Evolutionary conservation across 2,329 filamentous ascomycete species (phyloP).

Genomic region (Ambrosiella cleistominuta): DNA sequence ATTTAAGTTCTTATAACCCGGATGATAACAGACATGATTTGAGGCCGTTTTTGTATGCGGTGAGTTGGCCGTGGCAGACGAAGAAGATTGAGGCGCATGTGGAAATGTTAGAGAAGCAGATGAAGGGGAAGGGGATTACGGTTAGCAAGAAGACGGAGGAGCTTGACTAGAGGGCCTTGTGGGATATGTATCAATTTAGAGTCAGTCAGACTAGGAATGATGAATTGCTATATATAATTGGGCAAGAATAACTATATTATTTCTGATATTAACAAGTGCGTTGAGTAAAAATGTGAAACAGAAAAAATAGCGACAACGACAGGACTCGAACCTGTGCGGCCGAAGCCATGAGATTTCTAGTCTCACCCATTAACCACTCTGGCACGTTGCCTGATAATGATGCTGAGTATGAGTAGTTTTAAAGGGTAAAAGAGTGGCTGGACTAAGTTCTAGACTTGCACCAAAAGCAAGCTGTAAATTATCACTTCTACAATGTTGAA

Average conservation of each 20-base stretch:
- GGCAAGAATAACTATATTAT: neutral
- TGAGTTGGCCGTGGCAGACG: constrained; percentile 24
- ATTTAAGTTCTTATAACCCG: constrained; percentile 23
- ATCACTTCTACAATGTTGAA: neutral
- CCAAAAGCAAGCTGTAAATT: neutral
- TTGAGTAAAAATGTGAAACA: neutral
- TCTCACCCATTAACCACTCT: constrained; percentile 11
- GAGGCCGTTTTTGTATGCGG: constrained; percentile 25
- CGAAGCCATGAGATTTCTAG: constrained; percentile 12
- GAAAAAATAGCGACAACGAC: constrained; percentile 5
- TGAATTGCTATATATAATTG: no score
- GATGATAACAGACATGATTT: constrained; percentile 26
- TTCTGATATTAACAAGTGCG: neutral
- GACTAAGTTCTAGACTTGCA: no score
- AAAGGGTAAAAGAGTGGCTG: no score
- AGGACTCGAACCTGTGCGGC: constrained; percentile 11
- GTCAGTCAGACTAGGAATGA: neutral
- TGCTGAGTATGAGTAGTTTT: no score
- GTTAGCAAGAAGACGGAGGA: neutral
- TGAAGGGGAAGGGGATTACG: constrained; percentile 12
- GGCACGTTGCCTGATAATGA: constrained; percentile 5
- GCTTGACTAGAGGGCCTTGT: neutral
- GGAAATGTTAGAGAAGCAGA: constrained; percentile 19
- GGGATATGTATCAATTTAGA: neutral
- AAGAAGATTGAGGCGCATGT: constrained; percentile 25